A percentile compares a stretch with the other conserved stretches of the same genome.
phyloP scores from a whole-genome alignment of 2,329 filamentous ascomycete genomes.

The Aspergillus fumigatus region DNA sequence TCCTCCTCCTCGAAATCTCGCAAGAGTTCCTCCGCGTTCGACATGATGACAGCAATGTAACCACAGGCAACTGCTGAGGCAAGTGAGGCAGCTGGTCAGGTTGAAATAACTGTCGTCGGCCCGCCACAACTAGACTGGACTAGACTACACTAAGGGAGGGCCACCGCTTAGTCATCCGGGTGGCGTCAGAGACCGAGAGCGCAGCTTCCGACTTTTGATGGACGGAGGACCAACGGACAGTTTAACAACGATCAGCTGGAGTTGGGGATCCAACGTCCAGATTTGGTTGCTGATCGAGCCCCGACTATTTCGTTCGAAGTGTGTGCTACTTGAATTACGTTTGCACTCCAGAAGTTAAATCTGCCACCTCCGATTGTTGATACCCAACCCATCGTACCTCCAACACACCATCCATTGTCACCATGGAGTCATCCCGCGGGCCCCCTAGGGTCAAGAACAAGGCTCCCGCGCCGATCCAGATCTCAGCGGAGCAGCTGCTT shows the following conservation, averaged over 20 bases:
- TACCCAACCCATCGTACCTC: slow-evolving; percentile 1
- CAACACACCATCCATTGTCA: slow-evolving; percentile 22
- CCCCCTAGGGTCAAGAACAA: slow-evolving; percentile 99
- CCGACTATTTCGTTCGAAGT: not conserved
- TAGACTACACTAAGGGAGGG: not conserved
- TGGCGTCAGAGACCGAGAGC: slow-evolving; percentile 10
- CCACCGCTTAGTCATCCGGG: slow-evolving; percentile 4
- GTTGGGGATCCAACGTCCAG: slow-evolving; percentile 3
- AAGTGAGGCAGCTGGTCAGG: not conserved
- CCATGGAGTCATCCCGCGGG: slow-evolving; percentile 85
- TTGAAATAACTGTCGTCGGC: not conserved
- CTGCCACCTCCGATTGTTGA: not conserved
- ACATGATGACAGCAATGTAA: slow-evolving; percentile 53
- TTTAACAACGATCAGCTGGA: slow-evolving; percentile 1
- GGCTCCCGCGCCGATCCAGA: slow-evolving; percentile 83
- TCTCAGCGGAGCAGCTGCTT: slow-evolving; percentile 94
- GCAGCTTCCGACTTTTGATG: slow-evolving; percentile 11
- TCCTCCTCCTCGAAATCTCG: slow-evolving; percentile 68
- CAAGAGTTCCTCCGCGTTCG: slow-evolving; percentile 87
- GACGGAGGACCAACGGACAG: not conserved
- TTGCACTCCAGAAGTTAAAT: not conserved
- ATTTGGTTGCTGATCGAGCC: not conserved
- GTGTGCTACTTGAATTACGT: not conserved
- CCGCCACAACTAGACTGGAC: not conserved
- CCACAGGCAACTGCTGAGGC: not conserved